A percentile compares a stretch with the other conserved stretches of the same genome.
phyloP scores from a whole-genome alignment of 176 grass and related monocot genomes.

The Saccharum spontaneum region DNA sequence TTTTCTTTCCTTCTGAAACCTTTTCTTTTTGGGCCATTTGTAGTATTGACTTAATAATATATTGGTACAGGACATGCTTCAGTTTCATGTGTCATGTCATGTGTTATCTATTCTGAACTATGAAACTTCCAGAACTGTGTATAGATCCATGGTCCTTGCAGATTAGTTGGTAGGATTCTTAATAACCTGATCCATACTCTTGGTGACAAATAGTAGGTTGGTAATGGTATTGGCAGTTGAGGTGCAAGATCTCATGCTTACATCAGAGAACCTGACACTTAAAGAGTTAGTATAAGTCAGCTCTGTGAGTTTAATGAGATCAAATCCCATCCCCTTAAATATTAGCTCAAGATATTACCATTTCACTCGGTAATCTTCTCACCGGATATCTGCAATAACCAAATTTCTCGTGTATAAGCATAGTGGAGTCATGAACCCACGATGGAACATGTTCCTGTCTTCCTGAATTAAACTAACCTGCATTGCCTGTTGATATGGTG shows the following conservation, averaged over 20 bases:
- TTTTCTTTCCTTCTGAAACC: not conserved
- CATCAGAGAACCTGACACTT: slow-evolving; percentile 6
- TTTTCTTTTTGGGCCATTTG: not conserved
- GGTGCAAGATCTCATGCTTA: slow-evolving; percentile 6
- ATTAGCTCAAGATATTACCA: slow-evolving; percentile 15
- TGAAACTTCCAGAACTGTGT: slow-evolving; percentile 10
- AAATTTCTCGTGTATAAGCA: not conserved
- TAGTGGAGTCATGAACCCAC: not conserved
- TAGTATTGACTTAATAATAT: slow-evolving; percentile 8
- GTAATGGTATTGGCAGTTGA: slow-evolving; percentile 1
- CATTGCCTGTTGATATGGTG: not conserved
- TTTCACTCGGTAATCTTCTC: not conserved
- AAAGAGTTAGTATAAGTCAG: not conserved
- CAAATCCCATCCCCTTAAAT: slow-evolving; percentile 12
- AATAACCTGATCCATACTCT: slow-evolving; percentile 13
- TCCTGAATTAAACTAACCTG: not conserved
- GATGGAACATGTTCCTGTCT: not conserved
- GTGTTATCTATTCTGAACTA: slow-evolving; percentile 3
- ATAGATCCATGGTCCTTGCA: not conserved
- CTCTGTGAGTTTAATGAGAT: slow-evolving; percentile 7
- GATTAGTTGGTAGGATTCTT: not conserved
- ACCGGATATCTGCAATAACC: not conserved
- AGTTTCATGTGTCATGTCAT: slow-evolving; percentile 5
- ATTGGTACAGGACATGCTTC: not conserved
- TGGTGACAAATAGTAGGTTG: not conserved